Percentiles rank a stretch among this genome's conserved stretches.
phyloP scores from a whole-genome alignment of 805 yeast species.

The Jamesozyma spencerorum region DNA sequence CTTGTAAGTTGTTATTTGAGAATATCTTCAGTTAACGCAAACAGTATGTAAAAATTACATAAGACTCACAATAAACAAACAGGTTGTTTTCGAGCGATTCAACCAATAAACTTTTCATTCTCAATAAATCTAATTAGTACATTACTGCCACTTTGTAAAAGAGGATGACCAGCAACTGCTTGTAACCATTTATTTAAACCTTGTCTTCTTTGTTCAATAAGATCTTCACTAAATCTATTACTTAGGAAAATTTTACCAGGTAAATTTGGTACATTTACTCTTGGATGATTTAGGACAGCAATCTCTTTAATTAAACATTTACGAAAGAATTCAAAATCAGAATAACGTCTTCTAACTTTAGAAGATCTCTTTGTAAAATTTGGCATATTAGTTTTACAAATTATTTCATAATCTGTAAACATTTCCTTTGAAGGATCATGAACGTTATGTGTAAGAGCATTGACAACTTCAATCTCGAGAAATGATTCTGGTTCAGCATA shows the following conservation, averaged over 20 bases:
- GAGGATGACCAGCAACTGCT: slow-evolving; percentile 85
- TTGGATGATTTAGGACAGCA: slow-evolving; percentile 32
- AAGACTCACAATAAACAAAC: no score
- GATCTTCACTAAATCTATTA: slow-evolving; percentile 70
- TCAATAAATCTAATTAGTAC: slow-evolving; percentile 77
- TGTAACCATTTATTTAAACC: slow-evolving; percentile 76
- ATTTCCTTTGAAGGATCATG: slow-evolving; percentile 22
- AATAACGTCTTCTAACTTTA: slow-evolving; percentile 73
- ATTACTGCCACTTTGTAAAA: slow-evolving; percentile 78
- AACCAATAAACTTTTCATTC: slow-evolving; percentile 45
- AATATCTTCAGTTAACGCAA: no score
- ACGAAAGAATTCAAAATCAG: slow-evolving; percentile 79
- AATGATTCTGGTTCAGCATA: slow-evolving; percentile 94
- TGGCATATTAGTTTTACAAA: slow-evolving; percentile 87
- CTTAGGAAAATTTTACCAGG: slow-evolving; percentile 78
- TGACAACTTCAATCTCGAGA: slow-evolving; percentile 74
- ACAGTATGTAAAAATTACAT: no score
- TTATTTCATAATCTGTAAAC: slow-evolving; percentile 87
- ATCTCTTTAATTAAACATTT: slow-evolving; percentile 67
- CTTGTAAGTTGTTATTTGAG: no score
- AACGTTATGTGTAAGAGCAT: slow-evolving; percentile 22
- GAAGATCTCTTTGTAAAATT: slow-evolving; percentile 59
- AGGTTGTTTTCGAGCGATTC: no score
- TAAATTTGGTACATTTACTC: slow-evolving; percentile 75
- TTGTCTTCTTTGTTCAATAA: slow-evolving; percentile 71